Base-by-base conservation (phyloP, 202 grass and related monocot genomes). In the Alloteropsis angusta region DNA sequence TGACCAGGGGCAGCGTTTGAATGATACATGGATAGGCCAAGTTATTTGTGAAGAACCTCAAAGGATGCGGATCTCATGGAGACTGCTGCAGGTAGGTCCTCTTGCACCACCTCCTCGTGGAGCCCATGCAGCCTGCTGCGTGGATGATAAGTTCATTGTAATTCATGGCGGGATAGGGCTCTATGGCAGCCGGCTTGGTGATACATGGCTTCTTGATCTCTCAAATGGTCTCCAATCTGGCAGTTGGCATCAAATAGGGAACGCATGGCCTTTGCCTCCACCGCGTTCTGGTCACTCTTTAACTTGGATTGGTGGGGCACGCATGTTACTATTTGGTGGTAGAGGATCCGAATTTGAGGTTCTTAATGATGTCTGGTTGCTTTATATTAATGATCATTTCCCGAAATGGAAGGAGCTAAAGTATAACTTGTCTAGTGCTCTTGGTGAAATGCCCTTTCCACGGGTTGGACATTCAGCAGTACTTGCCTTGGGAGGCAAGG, bases 321-420 rank as follows among this genome's bases (percentile, higher is more conserved):
- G 13, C 25, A 87, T 97, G 89, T 84, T 99, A 70, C 79, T 99
- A 12, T 93, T 99, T 80, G 96, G 92, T 71, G 96, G 96, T 61
- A 95, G 92, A 87, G 89, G 90, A 58, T 87, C 90, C 38, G 84
- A 89, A 74, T 89, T 91, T 28, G 96, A 96, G 32, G 96, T 95
- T 47, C 92, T 89, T 80, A 99, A 95, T 89, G 96, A 99, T 89
- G 71, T 96, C n/a, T 99, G 96, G 96, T 64, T 99, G 42, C 84
- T 99, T 65, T 86, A 93, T 86, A 85, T 89, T 58, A 68, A 58
- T 39, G 68, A 74, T 76, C 68, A 68, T 23, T 80, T 63, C 58
- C 86, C 88, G 1, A 87, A 88, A 83, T 99, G 96, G 96, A 99
- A 93, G 84, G 96, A 99, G 69, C 14, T 95, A 34, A 91, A 89